phyloP scores from a whole-genome alignment of 2,329 filamentous ascomycete genomes.

The Acarospora socialis region DNA sequence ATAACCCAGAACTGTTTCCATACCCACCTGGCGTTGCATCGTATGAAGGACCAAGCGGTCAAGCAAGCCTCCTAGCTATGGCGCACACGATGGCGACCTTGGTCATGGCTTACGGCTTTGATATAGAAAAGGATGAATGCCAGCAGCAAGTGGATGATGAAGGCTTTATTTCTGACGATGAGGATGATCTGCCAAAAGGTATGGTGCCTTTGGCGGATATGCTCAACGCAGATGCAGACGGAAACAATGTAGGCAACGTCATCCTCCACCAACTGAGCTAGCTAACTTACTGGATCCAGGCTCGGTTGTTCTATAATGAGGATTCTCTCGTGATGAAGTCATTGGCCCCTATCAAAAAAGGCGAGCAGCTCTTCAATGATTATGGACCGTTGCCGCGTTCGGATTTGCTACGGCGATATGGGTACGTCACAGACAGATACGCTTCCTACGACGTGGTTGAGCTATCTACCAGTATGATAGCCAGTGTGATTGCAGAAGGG shows the following conservation, averaged over 20 bases:
- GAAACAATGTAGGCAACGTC: slow-evolving; percentile 51
- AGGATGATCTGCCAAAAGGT: slow-evolving; percentile 47
- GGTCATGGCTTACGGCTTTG: slow-evolving; percentile 90
- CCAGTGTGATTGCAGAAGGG: slow-evolving; percentile 23
- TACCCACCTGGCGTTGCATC: slow-evolving; percentile 28
- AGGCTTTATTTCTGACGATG: slow-evolving; percentile 43
- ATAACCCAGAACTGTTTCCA: slow-evolving; percentile 28
- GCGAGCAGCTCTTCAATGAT: slow-evolving; percentile 30
- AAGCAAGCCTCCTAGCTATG: slow-evolving; percentile 36
- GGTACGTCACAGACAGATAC: slow-evolving; percentile 71
- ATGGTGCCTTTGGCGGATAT: slow-evolving; percentile 89
- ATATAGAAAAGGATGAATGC: slow-evolving; percentile 47
- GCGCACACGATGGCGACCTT: slow-evolving; percentile 74
- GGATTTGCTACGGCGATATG: slow-evolving; percentile 71
- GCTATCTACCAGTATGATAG: slow-evolving; percentile 48
- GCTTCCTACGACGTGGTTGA: slow-evolving; percentile 71
- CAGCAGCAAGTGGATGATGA: slow-evolving; percentile 42
- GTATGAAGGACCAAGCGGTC: too few relatives aligned
- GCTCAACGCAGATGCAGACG: slow-evolving; percentile 71
- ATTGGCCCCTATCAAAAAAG: slow-evolving; percentile 51
- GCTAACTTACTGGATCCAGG: slow-evolving; percentile 21
- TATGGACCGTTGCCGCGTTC: slow-evolving; percentile 67
- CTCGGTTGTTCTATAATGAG: slow-evolving; percentile 47
- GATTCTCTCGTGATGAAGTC: slow-evolving; percentile 54
- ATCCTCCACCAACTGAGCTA: neutral